A percentile compares a stretch with the other conserved stretches of the same genome.
Evolutionary conservation across 805 yeast genomes (phyloP).

Genomic region (Ogataea angusta): DNA sequence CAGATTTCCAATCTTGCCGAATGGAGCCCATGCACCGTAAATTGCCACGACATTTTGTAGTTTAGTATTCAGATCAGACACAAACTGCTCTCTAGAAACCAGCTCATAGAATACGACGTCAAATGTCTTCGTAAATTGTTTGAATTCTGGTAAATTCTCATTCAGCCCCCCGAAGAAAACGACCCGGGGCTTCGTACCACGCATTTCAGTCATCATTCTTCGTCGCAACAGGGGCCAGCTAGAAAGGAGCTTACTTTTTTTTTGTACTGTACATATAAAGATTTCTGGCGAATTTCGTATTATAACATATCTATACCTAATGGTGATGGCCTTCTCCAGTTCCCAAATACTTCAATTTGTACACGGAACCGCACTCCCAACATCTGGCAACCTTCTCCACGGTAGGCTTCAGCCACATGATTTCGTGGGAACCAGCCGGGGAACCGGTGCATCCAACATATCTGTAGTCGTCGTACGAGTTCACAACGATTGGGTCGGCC

Average conservation of each 20-base stretch:
- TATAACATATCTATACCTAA: conserved; percentile 28
- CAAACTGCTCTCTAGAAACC: conserved; percentile 38
- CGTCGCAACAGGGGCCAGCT: background rate
- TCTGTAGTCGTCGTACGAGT: conserved; percentile 88
- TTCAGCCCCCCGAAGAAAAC: conserved; percentile 52
- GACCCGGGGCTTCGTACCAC: conserved; percentile 24
- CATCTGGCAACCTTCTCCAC: conserved; percentile 84
- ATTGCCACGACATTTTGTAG: conserved; percentile 43
- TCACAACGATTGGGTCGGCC: conserved; percentile 83
- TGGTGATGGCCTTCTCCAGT: conserved; percentile 62
- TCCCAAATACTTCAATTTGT: conserved; percentile 84
- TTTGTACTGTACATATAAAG: background rate
- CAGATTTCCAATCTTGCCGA: conserved; percentile 44
- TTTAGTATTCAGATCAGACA: conserved; percentile 37
- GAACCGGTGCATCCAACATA: conserved; percentile 97
- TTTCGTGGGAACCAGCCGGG: conserved; percentile 88
- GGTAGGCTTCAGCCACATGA: conserved; percentile 90
- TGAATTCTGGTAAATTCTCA: conserved; percentile 43
- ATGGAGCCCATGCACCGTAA: conserved; percentile 51
- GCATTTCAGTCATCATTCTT: too few species aligned
- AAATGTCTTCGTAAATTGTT: conserved; percentile 39
- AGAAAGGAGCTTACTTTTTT: background rate
- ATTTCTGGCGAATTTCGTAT: conserved; percentile 7
- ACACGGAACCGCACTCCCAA: conserved; percentile 98
- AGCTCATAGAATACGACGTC: conserved; percentile 39